Conservation (phyloP, 2,329 filamentous ascomycete genomes). For the Trichoderma afroharzianum region DNA sequence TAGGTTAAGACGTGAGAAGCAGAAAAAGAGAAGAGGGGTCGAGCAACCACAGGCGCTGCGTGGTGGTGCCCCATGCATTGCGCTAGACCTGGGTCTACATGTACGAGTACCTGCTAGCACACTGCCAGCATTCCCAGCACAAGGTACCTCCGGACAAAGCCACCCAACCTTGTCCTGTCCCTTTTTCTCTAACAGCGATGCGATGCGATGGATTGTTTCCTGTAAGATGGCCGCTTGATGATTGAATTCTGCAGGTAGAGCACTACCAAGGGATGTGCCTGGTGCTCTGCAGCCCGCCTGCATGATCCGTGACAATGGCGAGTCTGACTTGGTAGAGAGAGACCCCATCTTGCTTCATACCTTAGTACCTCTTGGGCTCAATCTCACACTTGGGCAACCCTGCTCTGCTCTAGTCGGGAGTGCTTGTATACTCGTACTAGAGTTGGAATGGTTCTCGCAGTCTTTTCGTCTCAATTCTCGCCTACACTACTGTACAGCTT, state of each 20-base stretch:
- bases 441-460: not conserved
- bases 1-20: not conserved
- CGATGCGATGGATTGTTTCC: not conserved
- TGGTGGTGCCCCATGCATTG: not conserved
- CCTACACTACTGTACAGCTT: not conserved
- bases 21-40: not conserved
- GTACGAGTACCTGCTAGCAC: not conserved
- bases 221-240: not conserved
- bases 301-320: not conserved
- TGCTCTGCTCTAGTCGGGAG: not conserved
- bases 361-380: not conserved
- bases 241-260: not conserved
- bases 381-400: not conserved
- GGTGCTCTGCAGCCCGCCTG: not conserved
- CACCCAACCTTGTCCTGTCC: not conserved
- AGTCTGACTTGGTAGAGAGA: not conserved
- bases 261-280: not conserved
- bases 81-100: not conserved
- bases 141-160: not conserved
- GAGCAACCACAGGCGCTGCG: not conserved
- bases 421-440: not conserved
- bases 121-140: not conserved
- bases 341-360: not conserved
- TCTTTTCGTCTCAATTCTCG: not conserved
- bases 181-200: not conserved